Evolutionary conservation across 257 asterid genomes (phyloP).

Genomic region (Forsythia viridissima): DNA sequence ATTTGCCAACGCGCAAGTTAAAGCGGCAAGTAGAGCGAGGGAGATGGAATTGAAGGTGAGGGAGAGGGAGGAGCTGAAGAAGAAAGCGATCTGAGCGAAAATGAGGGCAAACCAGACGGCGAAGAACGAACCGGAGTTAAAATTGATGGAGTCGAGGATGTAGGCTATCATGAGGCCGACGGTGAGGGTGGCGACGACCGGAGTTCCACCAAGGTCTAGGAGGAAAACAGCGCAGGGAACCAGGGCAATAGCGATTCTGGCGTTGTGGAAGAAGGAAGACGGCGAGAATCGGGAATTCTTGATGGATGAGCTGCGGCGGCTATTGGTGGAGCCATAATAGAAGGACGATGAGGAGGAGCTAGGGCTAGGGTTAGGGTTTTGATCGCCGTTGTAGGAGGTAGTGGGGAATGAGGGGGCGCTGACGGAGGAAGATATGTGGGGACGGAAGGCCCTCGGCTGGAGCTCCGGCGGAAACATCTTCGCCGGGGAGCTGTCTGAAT

Average conservation of each 20-base stretch:
- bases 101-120: conserved; percentile 89
- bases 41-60: conserved; percentile 55
- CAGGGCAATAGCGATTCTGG: conserved; percentile 75
- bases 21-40: conserved; percentile 63
- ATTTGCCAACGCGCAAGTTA: conserved; percentile 70
- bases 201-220: conserved; percentile 95
- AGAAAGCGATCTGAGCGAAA: conserved; percentile 75
- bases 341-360: conserved; percentile 48
- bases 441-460: conserved; percentile 85
- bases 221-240: conserved; percentile 86
- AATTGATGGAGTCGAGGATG: conserved; percentile 77
- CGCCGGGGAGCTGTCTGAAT: conserved; percentile 34
- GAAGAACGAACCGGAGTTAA: conserved; percentile 89
- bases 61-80: conserved; percentile 69
- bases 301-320: conserved; percentile 45
- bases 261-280: conserved; percentile 73
- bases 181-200: conserved; percentile 76
- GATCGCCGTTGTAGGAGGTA: conserved; percentile 49
- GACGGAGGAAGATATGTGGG: conserved; percentile 64
- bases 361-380: conserved; percentile 61
- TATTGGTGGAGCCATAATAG: conserved; percentile 28
- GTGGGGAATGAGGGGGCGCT: conserved; percentile 77
- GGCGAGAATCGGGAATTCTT: conserved; percentile 68
- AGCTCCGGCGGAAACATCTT: conserved; percentile 94
- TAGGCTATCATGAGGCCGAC: conserved; percentile 88